These are phyloP conservation scores for Nicotiana tabacum DNA, from an alignment of 257 asterid species.

Conservation along the genomic window DNA sequence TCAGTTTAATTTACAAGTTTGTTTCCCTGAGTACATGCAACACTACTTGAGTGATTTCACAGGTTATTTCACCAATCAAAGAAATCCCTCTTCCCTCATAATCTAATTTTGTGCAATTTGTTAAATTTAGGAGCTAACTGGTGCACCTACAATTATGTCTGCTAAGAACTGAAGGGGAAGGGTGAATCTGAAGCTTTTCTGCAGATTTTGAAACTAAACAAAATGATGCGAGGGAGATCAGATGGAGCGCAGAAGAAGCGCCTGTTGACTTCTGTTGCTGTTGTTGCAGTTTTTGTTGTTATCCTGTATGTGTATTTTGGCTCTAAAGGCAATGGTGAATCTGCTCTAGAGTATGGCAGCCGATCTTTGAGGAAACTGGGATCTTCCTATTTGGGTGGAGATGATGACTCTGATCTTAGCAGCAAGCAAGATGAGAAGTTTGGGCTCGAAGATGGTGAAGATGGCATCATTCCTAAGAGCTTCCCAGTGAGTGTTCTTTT, in stretches of 20 bases:
- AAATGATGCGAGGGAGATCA: conserved; percentile 71
- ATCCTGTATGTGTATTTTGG: conserved; percentile 64
- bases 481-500: conserved; percentile 64
- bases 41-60: conserved; percentile 1
- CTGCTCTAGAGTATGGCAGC: conserved; percentile 87
- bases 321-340: conserved; percentile 70
- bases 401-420: conserved; percentile 69
- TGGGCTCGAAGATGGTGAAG: conserved; percentile 59
- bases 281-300: conserved; percentile 46
- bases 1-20: background rate
- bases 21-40: background rate
- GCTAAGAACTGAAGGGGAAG: conserved; percentile 19
- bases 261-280: conserved; percentile 44
- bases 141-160: conserved; percentile 16
- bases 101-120: conserved; percentile 7
- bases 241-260: conserved; percentile 76
- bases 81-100: background rate
- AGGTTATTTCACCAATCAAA: conserved; percentile 7
- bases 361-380: conserved; percentile 83
- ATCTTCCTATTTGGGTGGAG: conserved; percentile 80
- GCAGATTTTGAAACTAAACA: conserved; percentile 20
- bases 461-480: conserved; percentile 53
- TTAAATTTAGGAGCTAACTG: conserved; percentile 8
- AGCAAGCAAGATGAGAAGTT: conserved; percentile 60
- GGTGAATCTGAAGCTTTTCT: conserved; percentile 22